A percentile compares a stretch with the other conserved stretches of the same genome.
Evolutionary conservation across 176 grass and related monocot genomes (phyloP).

Genomic region (Alopecurus myosuroides): DNA sequence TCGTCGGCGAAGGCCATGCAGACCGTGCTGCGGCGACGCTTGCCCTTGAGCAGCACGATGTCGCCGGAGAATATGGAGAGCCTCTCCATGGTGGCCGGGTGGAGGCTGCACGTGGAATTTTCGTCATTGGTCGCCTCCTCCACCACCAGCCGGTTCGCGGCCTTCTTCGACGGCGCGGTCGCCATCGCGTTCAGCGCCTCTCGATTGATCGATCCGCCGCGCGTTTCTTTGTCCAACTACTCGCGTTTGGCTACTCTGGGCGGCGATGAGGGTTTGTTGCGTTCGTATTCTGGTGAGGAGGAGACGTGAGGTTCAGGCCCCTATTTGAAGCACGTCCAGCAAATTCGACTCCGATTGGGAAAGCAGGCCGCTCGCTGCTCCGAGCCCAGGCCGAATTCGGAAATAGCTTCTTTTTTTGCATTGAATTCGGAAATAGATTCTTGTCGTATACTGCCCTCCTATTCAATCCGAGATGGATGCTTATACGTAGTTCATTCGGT

Average conservation of each 20-base stretch:
- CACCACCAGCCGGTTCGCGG: conserved; percentile 52
- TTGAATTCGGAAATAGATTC: no score
- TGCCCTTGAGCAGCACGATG: conserved; percentile 55
- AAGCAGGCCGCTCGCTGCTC: no score
- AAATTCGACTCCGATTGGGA: not conserved
- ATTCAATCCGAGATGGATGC: no score
- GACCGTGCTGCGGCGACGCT: conserved; percentile 53
- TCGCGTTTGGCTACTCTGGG: not conserved
- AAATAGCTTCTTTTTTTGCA: no score
- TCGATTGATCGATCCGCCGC: not conserved
- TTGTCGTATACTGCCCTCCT: no score
- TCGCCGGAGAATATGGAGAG: conserved; percentile 48
- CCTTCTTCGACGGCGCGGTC: conserved; percentile 9
- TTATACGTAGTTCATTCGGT: no score
- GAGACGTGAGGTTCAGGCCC: not conserved
- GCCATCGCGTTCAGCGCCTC: not conserved
- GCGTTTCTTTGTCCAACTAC: not conserved
- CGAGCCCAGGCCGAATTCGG: no score
- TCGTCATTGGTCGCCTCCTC: conserved; percentile 35
- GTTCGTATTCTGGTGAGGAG: not conserved
- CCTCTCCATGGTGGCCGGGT: conserved; percentile 51
- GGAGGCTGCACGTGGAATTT: conserved; percentile 31
- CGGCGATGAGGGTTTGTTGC: not conserved
- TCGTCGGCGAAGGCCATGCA: conserved; percentile 44
- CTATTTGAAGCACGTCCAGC: not conserved